Percentiles rank a stretch among this genome's conserved stretches.
Evolutionary conservation across 768 basidiomycete genomes (phyloP).

Genomic region (Epithele typhae): DNA sequence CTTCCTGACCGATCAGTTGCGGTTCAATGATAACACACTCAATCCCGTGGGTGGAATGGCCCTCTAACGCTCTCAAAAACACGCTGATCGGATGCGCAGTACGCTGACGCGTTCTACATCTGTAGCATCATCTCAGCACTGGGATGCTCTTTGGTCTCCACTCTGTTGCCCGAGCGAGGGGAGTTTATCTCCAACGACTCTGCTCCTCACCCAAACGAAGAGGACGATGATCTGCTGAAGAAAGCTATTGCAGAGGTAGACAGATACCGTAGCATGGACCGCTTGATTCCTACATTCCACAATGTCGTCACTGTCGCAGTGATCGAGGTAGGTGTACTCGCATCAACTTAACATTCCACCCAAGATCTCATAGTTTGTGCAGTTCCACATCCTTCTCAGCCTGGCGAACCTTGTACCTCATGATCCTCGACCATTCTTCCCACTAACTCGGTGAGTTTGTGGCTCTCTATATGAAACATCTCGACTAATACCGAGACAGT

Average conservation of each 20-base stretch:
- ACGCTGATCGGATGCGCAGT: conserved; percentile 44
- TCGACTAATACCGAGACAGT: conserved; percentile 36
- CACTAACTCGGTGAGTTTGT: conserved; percentile 72
- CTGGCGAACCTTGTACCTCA: conserved; percentile 74
- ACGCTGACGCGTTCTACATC: conserved; percentile 88
- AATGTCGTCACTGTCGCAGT: conserved; percentile 91
- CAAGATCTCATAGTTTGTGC: too few species aligned
- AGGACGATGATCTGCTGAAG: conserved; percentile 67
- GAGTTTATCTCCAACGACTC: conserved; percentile 70
- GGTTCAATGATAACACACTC: conserved; percentile 91
- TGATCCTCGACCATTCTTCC: conserved; percentile 75
- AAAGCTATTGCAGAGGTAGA: conserved; percentile 80
- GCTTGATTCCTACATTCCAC: conserved; percentile 89
- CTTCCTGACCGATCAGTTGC: conserved; percentile 88
- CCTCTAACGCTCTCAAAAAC: too few species aligned
- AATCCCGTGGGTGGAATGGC: conserved; percentile 60
- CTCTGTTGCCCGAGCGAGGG: conserved; percentile 73
- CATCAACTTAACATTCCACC: conserved; percentile 10
- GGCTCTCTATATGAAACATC: background rate
- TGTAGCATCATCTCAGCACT: conserved; percentile 81
- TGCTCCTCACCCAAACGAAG: conserved; percentile 58
- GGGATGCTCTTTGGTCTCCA: conserved; percentile 74
- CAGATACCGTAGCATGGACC: conserved; percentile 91
- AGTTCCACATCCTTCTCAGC: conserved; percentile 81
- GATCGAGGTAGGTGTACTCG: conserved; percentile 75